Evolutionary conservation across 2,329 filamentous ascomycete genomes (phyloP), one percentile per base, ranked within the genome.

Genomic region (Cladosporium phlei): DNA sequence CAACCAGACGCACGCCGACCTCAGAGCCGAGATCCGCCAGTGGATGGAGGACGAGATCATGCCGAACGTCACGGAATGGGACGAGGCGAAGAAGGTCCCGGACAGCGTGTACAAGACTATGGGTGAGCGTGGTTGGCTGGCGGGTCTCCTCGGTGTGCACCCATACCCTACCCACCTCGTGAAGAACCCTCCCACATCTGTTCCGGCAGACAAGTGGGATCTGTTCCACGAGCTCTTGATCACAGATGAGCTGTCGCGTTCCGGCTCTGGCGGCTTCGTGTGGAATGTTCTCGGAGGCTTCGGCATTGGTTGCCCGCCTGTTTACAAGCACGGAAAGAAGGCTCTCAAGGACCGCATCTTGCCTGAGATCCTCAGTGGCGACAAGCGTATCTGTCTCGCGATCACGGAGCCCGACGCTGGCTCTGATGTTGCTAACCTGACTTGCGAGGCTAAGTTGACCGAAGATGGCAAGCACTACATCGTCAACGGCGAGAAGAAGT

Each of bases 401-500:
- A 96, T 98, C 59, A 98, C 93, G 0, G 93, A 98, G 72, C 93
- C 72, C 14, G 91, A 97, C 70, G 93, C 90, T 10, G 93, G 93
- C 34, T 88, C 83, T 55, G 93, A 98, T 65, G 93, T 98, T 8
- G 93, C 93, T 50, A 97, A 95, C 70, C 67, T 98, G 56, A 93
- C 84, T 11, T 97, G 91, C 68, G 90, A 97, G 75, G 93, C 93
- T 20, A 95, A 95, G 76, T 78, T 97, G 48, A 87, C 80, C 53
- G 86, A 93, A 59, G 93, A 98, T 61, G 93, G 93, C 63, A 97
- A 97, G 76, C 88, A 97, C 73, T 98, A 94, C 71, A 97, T 97
- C 58, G 93, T 98, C 70, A 98, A 97, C 64, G 93, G 93, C 46
- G 91, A 96, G 80, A 97, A 98, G 85, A 98, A 98, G 74, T 97